Percentiles rank a stretch among this genome's conserved stretches.
Conservation (phyloP, 306 rosid genomes). For the Bauhinia variegata region DNA sequence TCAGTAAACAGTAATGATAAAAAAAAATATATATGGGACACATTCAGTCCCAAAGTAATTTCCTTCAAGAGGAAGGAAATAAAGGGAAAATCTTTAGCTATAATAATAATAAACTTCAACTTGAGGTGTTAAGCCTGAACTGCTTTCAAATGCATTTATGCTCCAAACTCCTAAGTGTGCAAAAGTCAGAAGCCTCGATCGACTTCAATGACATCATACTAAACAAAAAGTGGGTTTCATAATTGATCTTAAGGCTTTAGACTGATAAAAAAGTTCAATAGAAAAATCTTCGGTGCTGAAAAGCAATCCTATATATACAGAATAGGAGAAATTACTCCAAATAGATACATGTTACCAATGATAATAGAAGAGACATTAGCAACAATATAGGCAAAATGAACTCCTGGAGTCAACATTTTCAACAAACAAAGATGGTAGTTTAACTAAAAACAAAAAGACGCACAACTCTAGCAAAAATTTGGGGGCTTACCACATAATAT, state of each 20-base stretch:
- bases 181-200: background rate
- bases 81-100: no score
- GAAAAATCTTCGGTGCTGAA: constrained; percentile 6
- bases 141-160: background rate
- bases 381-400: background rate
- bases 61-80: no score
- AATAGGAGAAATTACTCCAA: background rate
- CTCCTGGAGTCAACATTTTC: background rate
- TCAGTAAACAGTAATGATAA: no score
- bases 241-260: background rate
- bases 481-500: constrained; percentile 60
- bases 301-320: background rate
- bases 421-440: background rate
- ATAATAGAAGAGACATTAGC: no score
- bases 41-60: no score
- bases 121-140: no score
- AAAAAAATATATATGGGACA: no score
- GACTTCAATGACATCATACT: background rate
- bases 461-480: background rate
- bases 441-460: background rate
- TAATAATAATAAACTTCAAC: no score
- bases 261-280: constrained; percentile 16
- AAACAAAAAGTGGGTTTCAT: background rate
- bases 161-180: constrained; percentile 7
- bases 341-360: background rate